phyloP scores from a whole-genome alignment of 352 stramenopile species.

The Elongisporangium undulatum region DNA sequence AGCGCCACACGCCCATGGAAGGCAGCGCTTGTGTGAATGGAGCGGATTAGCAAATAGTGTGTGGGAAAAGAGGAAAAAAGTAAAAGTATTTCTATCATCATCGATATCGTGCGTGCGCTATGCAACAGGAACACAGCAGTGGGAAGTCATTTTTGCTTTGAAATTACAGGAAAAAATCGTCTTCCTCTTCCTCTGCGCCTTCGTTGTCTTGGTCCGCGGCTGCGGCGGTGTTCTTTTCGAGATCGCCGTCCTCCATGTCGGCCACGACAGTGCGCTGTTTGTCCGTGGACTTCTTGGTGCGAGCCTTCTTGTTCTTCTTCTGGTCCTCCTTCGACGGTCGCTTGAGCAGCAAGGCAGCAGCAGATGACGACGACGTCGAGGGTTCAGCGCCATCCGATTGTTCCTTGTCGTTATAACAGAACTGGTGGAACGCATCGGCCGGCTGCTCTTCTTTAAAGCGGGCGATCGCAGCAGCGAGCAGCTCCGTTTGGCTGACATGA shows the following conservation, averaged over 20 bases:
- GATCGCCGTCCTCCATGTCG: conserved; percentile 5
- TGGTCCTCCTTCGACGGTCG: conserved; percentile 61
- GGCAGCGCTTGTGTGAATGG: background rate
- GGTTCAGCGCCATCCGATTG: conserved; percentile 9
- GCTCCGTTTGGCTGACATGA: conserved; percentile 28
- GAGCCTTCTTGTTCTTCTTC: conserved; percentile 64
- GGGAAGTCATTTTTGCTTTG: background rate
- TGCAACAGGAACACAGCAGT: too few relatives aligned
- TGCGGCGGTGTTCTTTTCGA: conserved; percentile 14
- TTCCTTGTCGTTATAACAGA: conserved; percentile 63
- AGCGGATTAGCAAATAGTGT: background rate
- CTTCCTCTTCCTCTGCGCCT: conserved; percentile 14
- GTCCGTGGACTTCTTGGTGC: conserved; percentile 39
- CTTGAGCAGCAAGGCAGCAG: conserved; percentile 54
- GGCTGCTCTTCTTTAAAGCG: conserved; percentile 58
- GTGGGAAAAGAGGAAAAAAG: background rate
- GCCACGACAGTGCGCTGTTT: conserved; percentile 11
- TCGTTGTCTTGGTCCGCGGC: conserved; percentile 55
- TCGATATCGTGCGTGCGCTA: too few relatives aligned
- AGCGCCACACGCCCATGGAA: background rate
- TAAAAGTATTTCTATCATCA: background rate
- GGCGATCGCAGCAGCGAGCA: conserved; percentile 37
- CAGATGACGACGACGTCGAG: conserved; percentile 10
- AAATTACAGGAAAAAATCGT: conserved; percentile 3
- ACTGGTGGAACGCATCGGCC: conserved; percentile 61